phyloP scores from a whole-genome alignment of 177 flowering plant genomes.

The Vitis hybrid region DNA sequence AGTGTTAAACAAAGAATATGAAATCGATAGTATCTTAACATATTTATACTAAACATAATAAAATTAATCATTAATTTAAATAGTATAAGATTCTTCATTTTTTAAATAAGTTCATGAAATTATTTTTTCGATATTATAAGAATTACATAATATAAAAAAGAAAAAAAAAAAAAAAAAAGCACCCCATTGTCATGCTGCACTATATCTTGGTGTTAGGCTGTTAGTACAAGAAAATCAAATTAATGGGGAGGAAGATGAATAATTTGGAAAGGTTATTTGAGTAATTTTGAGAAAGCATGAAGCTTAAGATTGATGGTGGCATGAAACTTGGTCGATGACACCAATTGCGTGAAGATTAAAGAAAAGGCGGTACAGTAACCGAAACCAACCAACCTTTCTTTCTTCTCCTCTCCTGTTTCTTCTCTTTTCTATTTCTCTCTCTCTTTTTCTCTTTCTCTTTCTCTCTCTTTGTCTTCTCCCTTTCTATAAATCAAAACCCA shows the following conservation, averaged over 20 bases:
- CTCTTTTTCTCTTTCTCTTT: background rate
- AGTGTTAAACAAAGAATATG: too few species aligned
- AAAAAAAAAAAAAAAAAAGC: too few species aligned
- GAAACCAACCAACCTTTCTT: background rate
- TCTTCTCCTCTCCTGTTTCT: background rate
- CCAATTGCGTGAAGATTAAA: constrained; percentile 7
- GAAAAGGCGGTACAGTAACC: background rate
- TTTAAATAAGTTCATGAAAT: too few species aligned
- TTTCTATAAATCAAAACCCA: background rate
- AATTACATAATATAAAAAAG: too few species aligned
- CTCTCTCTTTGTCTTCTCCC: background rate
- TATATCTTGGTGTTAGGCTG: too few species aligned
- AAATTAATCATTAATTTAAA: too few species aligned
- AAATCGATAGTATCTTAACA: too few species aligned
- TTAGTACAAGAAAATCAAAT: too few species aligned
- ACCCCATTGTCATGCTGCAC: too few species aligned
- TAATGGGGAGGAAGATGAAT: background rate
- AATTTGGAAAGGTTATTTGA: background rate
- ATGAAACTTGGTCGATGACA: constrained; percentile 7
- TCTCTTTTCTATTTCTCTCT: background rate
- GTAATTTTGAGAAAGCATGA: background rate
- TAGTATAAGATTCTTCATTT: too few species aligned
- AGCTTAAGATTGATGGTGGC: background rate
- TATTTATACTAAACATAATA: too few species aligned
- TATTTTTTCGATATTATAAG: too few species aligned